Conservation (phyloP, 2,329 filamentous ascomycete species). For the Alternaria metachromatica region DNA sequence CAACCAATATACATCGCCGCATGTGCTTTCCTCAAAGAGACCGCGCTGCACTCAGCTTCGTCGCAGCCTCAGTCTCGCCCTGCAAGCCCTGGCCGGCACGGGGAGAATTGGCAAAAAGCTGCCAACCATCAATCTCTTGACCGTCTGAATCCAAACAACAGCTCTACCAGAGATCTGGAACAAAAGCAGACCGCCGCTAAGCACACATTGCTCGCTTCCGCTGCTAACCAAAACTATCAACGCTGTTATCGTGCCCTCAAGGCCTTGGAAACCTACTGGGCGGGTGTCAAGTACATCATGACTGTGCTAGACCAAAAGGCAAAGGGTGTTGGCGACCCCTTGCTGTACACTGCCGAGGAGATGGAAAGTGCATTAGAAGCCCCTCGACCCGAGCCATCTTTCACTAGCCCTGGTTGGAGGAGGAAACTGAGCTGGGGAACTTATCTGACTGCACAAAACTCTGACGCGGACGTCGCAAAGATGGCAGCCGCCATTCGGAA, state of each 20-base stretch:
- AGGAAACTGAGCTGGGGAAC: slow-evolving; percentile 55
- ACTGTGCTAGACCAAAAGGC: slow-evolving; percentile 87
- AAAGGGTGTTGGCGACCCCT: slow-evolving; percentile 81
- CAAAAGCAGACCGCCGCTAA: slow-evolving; percentile 60
- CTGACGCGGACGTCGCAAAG: slow-evolving; percentile 39
- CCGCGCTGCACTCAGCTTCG: slow-evolving; percentile 70
- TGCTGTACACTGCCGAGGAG: slow-evolving; percentile 72
- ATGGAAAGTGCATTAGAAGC: slow-evolving; percentile 72
- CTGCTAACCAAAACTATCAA: slow-evolving; percentile 86
- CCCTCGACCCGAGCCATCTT: slow-evolving; percentile 57
- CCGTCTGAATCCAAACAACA: slow-evolving; percentile 14
- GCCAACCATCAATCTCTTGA: slow-evolving; percentile 3
- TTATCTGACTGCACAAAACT: slow-evolving; percentile 45
- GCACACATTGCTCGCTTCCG: slow-evolving; percentile 78
- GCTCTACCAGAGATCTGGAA: slow-evolving; percentile 30
- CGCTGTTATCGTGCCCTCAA: slow-evolving; percentile 84
- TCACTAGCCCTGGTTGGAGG: slow-evolving; percentile 61
- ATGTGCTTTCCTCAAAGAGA: slow-evolving; percentile 87
- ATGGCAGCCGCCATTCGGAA: slow-evolving; percentile 41
- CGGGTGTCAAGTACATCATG: slow-evolving; percentile 84
- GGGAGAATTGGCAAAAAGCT: slow-evolving; percentile 7
- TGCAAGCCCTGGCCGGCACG: slow-evolving; percentile 25
- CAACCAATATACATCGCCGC: slow-evolving; percentile 93
- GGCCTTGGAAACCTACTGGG: slow-evolving; percentile 84
- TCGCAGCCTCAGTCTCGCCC: slow-evolving; percentile 69